Percentiles rank a stretch among this genome's conserved stretches.
These are phyloP conservation scores for Millerozyma acaciae DNA, from an alignment of 805 yeast genomes.

Conservation along the genomic window DNA sequence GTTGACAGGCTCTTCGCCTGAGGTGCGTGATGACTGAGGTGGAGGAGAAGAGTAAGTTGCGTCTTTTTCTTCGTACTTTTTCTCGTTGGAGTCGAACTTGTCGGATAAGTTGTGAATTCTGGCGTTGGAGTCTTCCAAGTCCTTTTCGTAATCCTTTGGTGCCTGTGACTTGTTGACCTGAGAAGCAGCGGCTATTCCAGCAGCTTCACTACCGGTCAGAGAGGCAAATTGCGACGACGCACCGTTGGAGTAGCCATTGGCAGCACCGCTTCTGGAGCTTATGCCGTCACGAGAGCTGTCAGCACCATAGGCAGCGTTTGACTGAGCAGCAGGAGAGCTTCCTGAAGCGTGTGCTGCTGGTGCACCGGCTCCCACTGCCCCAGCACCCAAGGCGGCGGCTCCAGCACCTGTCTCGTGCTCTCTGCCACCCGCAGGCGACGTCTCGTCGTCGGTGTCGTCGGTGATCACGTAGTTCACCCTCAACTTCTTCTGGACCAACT, in stretches of 20 bases:
- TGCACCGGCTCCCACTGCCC: constrained; percentile 1
- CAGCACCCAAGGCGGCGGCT: constrained; percentile 10
- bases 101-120: constrained; percentile 41
- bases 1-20: constrained; percentile 28
- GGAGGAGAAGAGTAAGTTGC: constrained; percentile 9
- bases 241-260: constrained; percentile 15
- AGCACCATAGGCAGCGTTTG: neutral
- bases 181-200: constrained; percentile 14
- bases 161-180: constrained; percentile 5
- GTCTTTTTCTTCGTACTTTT: constrained; percentile 14
- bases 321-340: neutral
- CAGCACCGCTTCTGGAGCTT: constrained; percentile 3
- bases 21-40: constrained; percentile 9
- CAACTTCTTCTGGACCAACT: constrained; percentile 60
- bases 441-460: constrained; percentile 19
- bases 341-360: constrained; percentile 1
- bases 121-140: constrained; percentile 37
- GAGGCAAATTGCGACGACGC: constrained; percentile 16
- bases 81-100: constrained; percentile 42
- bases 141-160: constrained; percentile 20
- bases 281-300: neutral
- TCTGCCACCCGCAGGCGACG: constrained; percentile 7
- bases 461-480: constrained; percentile 53
- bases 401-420: constrained; percentile 6
- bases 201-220: constrained; percentile 11